Conservation (phyloP, 495 filamentous ascomycete genomes). For the Viridothelium virens region DNA sequence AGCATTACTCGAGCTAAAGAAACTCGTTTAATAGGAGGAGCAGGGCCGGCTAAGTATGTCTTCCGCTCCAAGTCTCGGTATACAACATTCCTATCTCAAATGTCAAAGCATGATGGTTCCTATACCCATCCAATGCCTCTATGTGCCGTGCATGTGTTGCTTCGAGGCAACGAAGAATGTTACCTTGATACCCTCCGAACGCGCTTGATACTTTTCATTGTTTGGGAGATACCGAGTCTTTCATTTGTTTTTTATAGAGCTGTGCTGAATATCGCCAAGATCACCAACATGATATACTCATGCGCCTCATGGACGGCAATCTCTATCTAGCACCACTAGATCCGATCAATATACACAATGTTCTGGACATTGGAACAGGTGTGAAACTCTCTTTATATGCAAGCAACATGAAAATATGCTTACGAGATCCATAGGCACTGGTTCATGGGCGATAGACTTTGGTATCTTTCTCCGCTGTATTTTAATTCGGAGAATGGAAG, state of each 20-base stretch:
- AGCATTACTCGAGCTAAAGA: not conserved
- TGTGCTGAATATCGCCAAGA: constrained; percentile 34
- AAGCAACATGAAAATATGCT: constrained; percentile 8
- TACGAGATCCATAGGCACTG: constrained; percentile 34
- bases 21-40: not conserved
- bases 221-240: constrained; percentile 8
- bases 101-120: not conserved
- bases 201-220: too few species aligned
- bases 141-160: too few species aligned
- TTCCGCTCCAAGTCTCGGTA: constrained; percentile 28
- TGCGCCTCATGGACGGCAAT: constrained; percentile 42
- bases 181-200: too few species aligned
- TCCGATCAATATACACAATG: constrained; percentile 38
- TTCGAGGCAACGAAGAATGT: too few species aligned
- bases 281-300: constrained; percentile 56
- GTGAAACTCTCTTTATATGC: not conserved
- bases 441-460: constrained; percentile 35
- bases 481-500: not conserved
- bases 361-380: constrained; percentile 44
- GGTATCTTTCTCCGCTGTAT: constrained; percentile 9
- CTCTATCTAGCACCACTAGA: constrained; percentile 46
- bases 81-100: constrained; percentile 13
- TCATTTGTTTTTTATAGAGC: constrained; percentile 31
- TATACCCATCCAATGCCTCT: constrained; percentile 16
- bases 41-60: constrained; percentile 1